Evolutionary conservation across 2,329 filamentous ascomycete species (phyloP).

Genomic region (Thermoascus crustaceus): DNA sequence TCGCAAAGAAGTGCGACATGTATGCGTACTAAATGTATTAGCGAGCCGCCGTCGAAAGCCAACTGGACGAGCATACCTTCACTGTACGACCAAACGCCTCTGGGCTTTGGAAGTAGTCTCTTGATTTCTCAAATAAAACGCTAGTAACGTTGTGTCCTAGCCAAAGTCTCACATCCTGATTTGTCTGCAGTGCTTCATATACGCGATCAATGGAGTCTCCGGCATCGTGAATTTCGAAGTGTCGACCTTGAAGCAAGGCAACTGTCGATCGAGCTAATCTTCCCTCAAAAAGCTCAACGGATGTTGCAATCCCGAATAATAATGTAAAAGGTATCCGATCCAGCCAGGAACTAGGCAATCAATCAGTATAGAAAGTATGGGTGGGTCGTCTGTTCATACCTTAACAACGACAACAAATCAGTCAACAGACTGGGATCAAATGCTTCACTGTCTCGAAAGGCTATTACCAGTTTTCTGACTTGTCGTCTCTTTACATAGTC

Average conservation of each 20-base stretch:
- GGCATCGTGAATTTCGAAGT: constrained; percentile 46
- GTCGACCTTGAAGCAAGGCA: constrained; percentile 44
- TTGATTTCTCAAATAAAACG: constrained; percentile 47
- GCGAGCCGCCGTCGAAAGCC: too few species aligned
- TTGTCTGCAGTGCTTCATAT: constrained; percentile 31
- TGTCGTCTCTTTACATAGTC: constrained; percentile 32
- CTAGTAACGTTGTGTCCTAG: constrained; percentile 47
- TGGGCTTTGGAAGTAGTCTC: constrained; percentile 52
- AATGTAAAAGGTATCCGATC: constrained; percentile 54
- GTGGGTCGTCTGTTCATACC: constrained; percentile 29
- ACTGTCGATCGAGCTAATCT: constrained; percentile 47
- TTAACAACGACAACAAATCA: constrained; percentile 38
- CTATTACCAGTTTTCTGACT: constrained; percentile 34
- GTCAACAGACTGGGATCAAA: constrained; percentile 38
- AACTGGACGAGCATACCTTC: constrained; percentile 29
- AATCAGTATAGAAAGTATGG: constrained; percentile 7
- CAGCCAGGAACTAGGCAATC: constrained; percentile 45
- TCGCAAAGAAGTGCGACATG: constrained; percentile 58
- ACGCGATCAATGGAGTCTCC: constrained; percentile 39
- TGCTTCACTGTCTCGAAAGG: constrained; percentile 40
- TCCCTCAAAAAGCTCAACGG: constrained; percentile 53
- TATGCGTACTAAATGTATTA: constrained; percentile 44
- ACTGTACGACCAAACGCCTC: constrained; percentile 47
- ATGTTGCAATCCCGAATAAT: constrained; percentile 55
- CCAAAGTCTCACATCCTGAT: constrained; percentile 35